These are phyloP conservation scores for Purpureocillium takamizusanense DNA, from an alignment of 2,329 filamentous ascomycete species.

Conservation along the genomic window DNA sequence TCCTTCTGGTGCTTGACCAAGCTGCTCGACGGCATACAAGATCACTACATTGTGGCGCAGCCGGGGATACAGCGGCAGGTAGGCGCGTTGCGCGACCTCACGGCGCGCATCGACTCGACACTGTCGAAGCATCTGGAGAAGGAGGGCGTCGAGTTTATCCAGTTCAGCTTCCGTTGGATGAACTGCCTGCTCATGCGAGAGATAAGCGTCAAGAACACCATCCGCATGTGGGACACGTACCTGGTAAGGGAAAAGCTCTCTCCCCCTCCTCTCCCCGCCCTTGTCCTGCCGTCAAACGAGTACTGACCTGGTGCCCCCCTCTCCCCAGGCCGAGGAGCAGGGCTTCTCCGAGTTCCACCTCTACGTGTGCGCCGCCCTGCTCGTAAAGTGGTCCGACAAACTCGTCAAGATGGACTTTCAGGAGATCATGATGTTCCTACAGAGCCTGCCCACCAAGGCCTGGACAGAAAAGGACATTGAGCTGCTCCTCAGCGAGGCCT, in stretches of 20 bases:
- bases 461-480: conserved; percentile 99
- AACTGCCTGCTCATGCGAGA: conserved; percentile 98
- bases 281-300: not conserved
- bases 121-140: conserved; percentile 83
- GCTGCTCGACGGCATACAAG: conserved; percentile 94
- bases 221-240: conserved; percentile 99
- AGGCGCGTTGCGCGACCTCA: conserved; percentile 77
- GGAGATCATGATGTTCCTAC: conserved; percentile 99
- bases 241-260: conserved; percentile 55
- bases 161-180: conserved; percentile 99
- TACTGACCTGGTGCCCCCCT: not conserved
- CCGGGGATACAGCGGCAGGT: conserved; percentile 95
- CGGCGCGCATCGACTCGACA: conserved; percentile 74
- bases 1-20: conserved; percentile 98
- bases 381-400: conserved; percentile 97
- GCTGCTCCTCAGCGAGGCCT: conserved; percentile 87
- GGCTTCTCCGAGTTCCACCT: conserved; percentile 98
- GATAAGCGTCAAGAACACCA: conserved; percentile 91
- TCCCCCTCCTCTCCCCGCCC: not conserved
- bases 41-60: conserved; percentile 97
- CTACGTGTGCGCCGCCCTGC: conserved; percentile 94
- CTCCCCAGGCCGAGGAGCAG: conserved; percentile 79
- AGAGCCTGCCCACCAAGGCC: conserved; percentile 80
- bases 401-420: conserved; percentile 96
- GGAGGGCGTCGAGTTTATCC: conserved; percentile 95